Evolutionary conservation across 2,329 filamentous ascomycete species (phyloP), one percentile per base, ranked within the genome.

Genomic region (Aspergillus jensenii): DNA sequence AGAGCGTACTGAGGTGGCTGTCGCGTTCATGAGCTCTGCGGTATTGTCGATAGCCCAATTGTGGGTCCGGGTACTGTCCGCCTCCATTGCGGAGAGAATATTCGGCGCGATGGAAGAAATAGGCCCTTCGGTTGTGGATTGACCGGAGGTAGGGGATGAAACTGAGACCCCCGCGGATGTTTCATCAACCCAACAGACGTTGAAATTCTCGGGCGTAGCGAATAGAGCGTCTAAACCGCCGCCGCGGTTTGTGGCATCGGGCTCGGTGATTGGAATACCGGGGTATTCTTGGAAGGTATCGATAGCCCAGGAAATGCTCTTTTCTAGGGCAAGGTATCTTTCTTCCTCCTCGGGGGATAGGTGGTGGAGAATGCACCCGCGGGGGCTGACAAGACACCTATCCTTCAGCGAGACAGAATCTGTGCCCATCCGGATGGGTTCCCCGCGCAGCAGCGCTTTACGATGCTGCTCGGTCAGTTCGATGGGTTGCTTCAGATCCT

Each of bases 201-300:
- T 78, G 62, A 77, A 79, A 17, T 75, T 76, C 58, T 79, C 78
- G 1, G 78, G 76, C 2, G 72, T 74, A 15, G 76, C 72, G 33
- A 77, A 77, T 17, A 80, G 72, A 7, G 76, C 74, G 56, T 79
- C 77, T 27, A 80, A 67, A 3, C 77, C 77, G 6, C 78, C 78
- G 33, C 69, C 73, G 25, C 76, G 72, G 58, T 80, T 79, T 49
- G 71, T 76, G n/a, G 69, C 65, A 47, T 79, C 77, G 3, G 75
- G 72, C 19, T 76, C 70, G 9, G 76, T 71, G 44, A 72, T 66
- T 4, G 70, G 65, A 3, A 71, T 62, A 2, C 68, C 65, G 3
- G 75, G 74, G 59, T 74, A 77, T 58, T 77, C 74, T 52, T 75
- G 70, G 45, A 71, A 72, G 39, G 66, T 68, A 58, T 74, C 74